Evolutionary conservation across 2,329 filamentous ascomycete genomes (phyloP).

Genomic region (Leptosphaerulina australis): DNA sequence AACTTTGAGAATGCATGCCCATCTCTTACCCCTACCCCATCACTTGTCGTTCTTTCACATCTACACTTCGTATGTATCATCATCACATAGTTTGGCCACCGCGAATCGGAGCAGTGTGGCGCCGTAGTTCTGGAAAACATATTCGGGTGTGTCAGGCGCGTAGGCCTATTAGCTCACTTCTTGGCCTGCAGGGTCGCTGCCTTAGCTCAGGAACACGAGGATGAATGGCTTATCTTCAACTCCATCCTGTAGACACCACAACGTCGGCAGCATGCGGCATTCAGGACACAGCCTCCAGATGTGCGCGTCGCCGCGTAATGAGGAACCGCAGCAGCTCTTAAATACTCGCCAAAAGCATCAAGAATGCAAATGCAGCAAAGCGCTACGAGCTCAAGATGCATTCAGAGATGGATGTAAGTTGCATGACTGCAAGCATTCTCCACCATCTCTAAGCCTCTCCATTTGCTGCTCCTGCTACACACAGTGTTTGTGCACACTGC

Average conservation of each 20-base stretch:
- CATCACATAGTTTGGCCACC: conserved; percentile 13
- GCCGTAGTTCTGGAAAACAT: conserved; percentile 18
- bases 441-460: not conserved
- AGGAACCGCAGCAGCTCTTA: conserved; percentile 16
- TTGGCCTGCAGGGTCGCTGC: conserved; percentile 25
- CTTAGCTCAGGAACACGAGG: conserved; percentile 22
- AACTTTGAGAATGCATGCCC: conserved; percentile 2
- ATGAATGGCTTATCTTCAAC: conserved; percentile 18
- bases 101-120: conserved; percentile 24
- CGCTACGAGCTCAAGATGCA: not conserved
- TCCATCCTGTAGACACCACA: conserved; percentile 2
- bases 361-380: not conserved
- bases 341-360: not conserved
- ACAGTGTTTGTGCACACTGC: conserved; percentile 7
- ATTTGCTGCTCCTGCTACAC: not conserved
- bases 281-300: conserved; percentile 20
- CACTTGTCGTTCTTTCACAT: not conserved
- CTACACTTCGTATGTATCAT: conserved; percentile 1
- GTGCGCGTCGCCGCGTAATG: conserved; percentile 22
- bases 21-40: not conserved
- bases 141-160: conserved; percentile 19
- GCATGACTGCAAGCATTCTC: not conserved
- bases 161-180: conserved; percentile 18
- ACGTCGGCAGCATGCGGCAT: conserved; percentile 1
- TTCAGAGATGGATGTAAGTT: not conserved